phyloP scores from a whole-genome alignment of 2,329 filamentous ascomycete genomes.

The Zasmidium citrigriseum region DNA sequence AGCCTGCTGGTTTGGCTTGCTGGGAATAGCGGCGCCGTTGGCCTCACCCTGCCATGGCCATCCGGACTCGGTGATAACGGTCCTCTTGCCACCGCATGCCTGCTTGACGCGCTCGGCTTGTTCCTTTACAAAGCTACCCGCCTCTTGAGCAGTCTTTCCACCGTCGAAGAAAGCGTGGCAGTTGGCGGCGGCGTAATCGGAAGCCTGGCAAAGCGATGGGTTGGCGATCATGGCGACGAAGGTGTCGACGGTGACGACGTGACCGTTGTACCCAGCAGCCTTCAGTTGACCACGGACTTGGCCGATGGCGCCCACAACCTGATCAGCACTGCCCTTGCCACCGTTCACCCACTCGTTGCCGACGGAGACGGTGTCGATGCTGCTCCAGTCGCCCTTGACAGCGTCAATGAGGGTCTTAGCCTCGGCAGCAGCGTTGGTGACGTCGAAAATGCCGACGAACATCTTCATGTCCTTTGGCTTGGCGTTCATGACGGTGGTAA shows the following conservation, averaged over 20 bases:
- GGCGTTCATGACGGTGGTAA: slow-evolving; percentile 62
- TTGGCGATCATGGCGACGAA: slow-evolving; percentile 68
- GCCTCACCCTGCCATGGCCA: slow-evolving; percentile 72
- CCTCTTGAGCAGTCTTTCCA: slow-evolving; percentile 58
- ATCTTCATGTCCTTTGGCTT: slow-evolving; percentile 67
- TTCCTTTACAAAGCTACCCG: slow-evolving; percentile 67
- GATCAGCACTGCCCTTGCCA: slow-evolving; percentile 48
- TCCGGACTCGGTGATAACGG: slow-evolving; percentile 79
- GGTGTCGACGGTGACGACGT: slow-evolving; percentile 79
- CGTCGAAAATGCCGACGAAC: slow-evolving; percentile 73
- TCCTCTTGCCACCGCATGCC: slow-evolving; percentile 58
- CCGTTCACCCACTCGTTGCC: slow-evolving; percentile 81
- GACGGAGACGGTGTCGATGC: slow-evolving; percentile 70
- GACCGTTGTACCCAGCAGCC: slow-evolving; percentile 66
- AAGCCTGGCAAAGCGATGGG: slow-evolving; percentile 72
- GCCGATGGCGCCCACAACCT: slow-evolving; percentile 60
- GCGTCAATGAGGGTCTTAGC: slow-evolving; percentile 62
- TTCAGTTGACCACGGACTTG: slow-evolving; percentile 61
- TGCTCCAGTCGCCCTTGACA: slow-evolving; percentile 65
- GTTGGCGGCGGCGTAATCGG: slow-evolving; percentile 80
- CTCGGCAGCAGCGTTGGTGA: slow-evolving; percentile 57
- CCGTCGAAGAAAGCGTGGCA: slow-evolving; percentile 82
- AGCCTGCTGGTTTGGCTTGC: slow-evolving; percentile 62
- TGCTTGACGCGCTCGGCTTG: slow-evolving; percentile 53
- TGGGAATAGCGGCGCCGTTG: slow-evolving; percentile 71